Base-by-base conservation (phyloP, 441 rosid genomes). In the Eutrema salsugineum region DNA sequence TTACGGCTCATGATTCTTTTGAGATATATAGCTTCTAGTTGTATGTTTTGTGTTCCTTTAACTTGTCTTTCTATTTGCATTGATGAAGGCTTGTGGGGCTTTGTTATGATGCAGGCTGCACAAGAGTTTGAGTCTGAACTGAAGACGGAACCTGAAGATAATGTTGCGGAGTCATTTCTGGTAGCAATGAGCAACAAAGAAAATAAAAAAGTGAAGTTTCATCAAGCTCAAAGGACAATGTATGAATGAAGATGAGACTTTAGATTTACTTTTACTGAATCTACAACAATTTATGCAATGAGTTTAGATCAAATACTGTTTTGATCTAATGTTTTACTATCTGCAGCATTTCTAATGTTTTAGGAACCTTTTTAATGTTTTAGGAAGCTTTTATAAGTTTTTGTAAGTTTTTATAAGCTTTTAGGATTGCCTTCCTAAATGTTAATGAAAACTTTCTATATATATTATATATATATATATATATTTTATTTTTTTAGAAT, bases 121-220 rank as follows among this genome's bases (percentile, higher is more conserved):
- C 91, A 91, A 71, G 97, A 94, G 73, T 92, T 94, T 0, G 99
- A 94, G 80, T 80, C 93, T 2, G 99, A 94, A 88, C 91, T 94
- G 20, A 94, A 92, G 58, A 92, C 84, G 65, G 94, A 87, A 53
- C 93, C 94, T 0, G 90, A 87, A 48, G 66, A 71, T 40, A 76
- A 95, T 36, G 24, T 3, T 17, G 8, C 84, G 3, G 89, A 82
- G 3, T 48, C 77, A 14, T 75, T 90, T 56, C 80, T 91, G 0
- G 70, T 80, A 63, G 78, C 83, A 66, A 78, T 76, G 51, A 79
- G 75, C 30, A 86, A 83, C 63, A 88, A 82, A 69, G 80, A 74
- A 76, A 83, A 88, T 68, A 82, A 24, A 93, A 82, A 16, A 70
- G 43, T 11, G 78, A 86, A 66, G 82, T 78, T 44, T 60, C 79